These are phyloP conservation scores for Thermothielavioides terrestris DNA, from an alignment of 495 filamentous ascomycete species.

Conservation along the genomic window DNA sequence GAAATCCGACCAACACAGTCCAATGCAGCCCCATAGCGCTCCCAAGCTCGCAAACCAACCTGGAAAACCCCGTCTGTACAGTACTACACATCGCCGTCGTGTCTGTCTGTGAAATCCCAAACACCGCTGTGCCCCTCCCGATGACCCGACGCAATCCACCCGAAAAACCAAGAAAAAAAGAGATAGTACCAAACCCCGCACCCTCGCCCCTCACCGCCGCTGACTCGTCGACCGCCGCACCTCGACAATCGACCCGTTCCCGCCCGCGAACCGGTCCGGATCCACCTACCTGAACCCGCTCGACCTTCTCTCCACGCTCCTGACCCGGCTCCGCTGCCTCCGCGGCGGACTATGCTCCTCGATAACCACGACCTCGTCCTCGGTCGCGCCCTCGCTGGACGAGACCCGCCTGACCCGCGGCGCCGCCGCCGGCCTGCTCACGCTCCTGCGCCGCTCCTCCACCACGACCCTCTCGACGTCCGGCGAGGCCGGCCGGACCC, in stretches of 20 bases:
- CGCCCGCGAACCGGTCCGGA: conserved; percentile 25
- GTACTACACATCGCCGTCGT: too few species aligned
- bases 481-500: not conserved
- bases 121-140: not conserved
- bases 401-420: conserved; percentile 10
- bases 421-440: conserved; percentile 7
- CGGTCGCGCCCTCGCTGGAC: conserved; percentile 6
- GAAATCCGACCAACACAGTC: not conserved
- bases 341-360: conserved; percentile 33
- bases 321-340: conserved; percentile 24
- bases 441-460: conserved; percentile 24
- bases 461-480: conserved; percentile 31
- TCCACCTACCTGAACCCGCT: conserved; percentile 27
- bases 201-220: conserved; percentile 7
- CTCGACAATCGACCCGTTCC: conserved; percentile 22
- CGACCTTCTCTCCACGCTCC: conserved; percentile 28
- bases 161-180: too few species aligned
- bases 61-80: too few species aligned
- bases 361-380: conserved; percentile 38
- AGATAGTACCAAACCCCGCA: too few species aligned
- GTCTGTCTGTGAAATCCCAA: too few species aligned
- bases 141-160: not conserved
- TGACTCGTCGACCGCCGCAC: conserved; percentile 25
- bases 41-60: too few species aligned
- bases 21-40: too few species aligned